A percentile compares a stretch with the other conserved stretches of the same genome.
Conservation (phyloP, 805 yeast species). For the Blastobotrys peoriensis region DNA sequence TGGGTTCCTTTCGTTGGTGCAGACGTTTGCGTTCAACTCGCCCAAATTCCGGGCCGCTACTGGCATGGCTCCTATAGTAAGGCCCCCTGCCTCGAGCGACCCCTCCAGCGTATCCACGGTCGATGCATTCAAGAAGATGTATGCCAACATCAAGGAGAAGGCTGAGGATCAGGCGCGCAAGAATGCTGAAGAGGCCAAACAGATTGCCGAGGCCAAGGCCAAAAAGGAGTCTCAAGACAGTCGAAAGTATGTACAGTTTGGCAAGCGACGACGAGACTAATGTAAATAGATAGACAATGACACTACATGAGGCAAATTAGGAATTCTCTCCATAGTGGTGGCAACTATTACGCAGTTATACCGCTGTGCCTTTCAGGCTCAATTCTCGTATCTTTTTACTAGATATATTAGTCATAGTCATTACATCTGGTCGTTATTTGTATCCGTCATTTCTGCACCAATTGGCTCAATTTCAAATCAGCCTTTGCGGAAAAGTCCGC, state of each 20-base stretch:
- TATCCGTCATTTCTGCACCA: no score
- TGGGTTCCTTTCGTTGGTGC: conserved; percentile 66
- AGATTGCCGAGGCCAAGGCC: conserved; percentile 17
- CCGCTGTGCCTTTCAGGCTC: no score
- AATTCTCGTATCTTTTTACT: no score
- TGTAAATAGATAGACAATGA: neutral
- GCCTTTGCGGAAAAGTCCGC: no score
- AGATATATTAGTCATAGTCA: no score
- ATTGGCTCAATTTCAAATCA: no score
- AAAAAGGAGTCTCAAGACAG: conserved; percentile 18
- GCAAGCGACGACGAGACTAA: neutral
- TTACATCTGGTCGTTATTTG: no score
- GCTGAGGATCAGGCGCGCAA: conserved; percentile 32
- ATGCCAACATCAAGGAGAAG: conserved; percentile 22
- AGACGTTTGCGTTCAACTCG: conserved; percentile 60
- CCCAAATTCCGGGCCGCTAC: conserved; percentile 49
- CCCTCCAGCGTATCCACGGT: conserved; percentile 27
- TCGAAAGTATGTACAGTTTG: conserved; percentile 4
- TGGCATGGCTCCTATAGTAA: conserved; percentile 57
- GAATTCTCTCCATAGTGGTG: no score
- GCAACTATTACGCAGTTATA: no score
- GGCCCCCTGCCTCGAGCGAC: conserved; percentile 37
- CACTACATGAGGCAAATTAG: no score
- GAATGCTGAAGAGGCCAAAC: conserved; percentile 26
- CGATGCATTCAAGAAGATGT: conserved; percentile 22